A percentile compares a stretch with the other conserved stretches of the same genome.
Conservation (phyloP, 345 rosid genomes). For the Sonneratia alba region DNA sequence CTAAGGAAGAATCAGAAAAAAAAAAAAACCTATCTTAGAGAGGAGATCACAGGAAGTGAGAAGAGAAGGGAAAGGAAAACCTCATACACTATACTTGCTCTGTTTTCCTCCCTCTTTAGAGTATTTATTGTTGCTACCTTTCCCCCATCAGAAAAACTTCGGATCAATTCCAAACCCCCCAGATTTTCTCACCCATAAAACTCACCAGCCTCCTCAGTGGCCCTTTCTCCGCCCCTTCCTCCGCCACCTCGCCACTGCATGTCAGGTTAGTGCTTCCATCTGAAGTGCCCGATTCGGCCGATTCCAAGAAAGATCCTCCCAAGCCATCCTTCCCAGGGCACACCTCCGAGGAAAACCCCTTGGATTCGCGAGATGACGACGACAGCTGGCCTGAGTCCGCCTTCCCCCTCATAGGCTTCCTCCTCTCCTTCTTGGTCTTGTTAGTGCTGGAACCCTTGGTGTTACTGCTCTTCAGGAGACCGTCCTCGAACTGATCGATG, state of each 20-base stretch:
- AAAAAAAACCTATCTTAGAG: not conserved
- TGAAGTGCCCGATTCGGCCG: constrained; percentile 12
- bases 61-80: no score
- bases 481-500: constrained; percentile 67
- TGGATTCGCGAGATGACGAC: constrained; percentile 21
- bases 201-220: constrained; percentile 39
- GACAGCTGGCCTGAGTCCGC: constrained; percentile 12
- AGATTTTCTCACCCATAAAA: constrained; percentile 64
- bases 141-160: not conserved
- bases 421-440: constrained; percentile 29
- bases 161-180: constrained; percentile 47
- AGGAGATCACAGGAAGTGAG: no score
- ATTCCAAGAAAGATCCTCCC: constrained; percentile 2
- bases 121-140: not conserved
- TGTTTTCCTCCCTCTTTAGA: not conserved
- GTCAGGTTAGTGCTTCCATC: not conserved
- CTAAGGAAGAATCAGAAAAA: not conserved
- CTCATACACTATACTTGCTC: no score
- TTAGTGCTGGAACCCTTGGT: not conserved
- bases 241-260: constrained; percentile 11
- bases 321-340: constrained; percentile 2
- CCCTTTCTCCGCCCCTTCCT: constrained; percentile 32
- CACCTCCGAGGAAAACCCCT: not conserved
- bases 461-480: constrained; percentile 15
- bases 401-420: constrained; percentile 20